Conservation (phyloP, 306 rosid genomes). For the Elaeagnus macrophylla region DNA sequence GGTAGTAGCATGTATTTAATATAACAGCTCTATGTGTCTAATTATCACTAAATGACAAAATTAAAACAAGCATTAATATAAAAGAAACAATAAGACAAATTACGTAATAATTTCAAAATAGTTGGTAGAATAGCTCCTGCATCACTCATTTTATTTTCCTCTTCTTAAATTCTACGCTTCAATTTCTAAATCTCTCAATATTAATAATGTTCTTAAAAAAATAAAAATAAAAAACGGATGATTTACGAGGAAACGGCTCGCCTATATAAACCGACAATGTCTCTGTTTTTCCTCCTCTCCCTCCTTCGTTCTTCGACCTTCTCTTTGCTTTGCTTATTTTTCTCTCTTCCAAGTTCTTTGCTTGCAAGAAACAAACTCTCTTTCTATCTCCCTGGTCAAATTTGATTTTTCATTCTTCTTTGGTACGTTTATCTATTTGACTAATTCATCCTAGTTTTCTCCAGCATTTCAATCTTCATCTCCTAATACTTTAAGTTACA, state of each 20-base stretch:
- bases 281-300: conserved; percentile 36
- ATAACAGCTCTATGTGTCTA: too few species aligned
- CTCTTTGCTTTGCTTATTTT: conserved; percentile 8
- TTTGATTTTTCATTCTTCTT: neutral
- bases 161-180: too few species aligned
- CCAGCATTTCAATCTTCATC: conserved; percentile 3
- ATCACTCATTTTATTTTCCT: too few species aligned
- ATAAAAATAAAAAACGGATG: too few species aligned
- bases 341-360: conserved; percentile 16
- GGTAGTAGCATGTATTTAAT: too few species aligned
- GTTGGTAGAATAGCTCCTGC: too few species aligned
- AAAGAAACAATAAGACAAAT: too few species aligned
- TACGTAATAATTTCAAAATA: too few species aligned
- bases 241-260: conserved; percentile 13
- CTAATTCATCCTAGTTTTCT: conserved; percentile 6
- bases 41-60: too few species aligned
- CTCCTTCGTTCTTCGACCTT: conserved; percentile 19
- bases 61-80: too few species aligned
- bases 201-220: too few species aligned
- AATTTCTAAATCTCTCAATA: too few species aligned
- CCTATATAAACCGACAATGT: conserved; percentile 44
- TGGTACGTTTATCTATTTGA: conserved; percentile 12
- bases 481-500: conserved; percentile 14
- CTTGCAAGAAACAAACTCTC: conserved; percentile 22
- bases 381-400: conserved; percentile 3